phyloP scores from a whole-genome alignment of 208 protist species.

The Lotmaria passim region DNA sequence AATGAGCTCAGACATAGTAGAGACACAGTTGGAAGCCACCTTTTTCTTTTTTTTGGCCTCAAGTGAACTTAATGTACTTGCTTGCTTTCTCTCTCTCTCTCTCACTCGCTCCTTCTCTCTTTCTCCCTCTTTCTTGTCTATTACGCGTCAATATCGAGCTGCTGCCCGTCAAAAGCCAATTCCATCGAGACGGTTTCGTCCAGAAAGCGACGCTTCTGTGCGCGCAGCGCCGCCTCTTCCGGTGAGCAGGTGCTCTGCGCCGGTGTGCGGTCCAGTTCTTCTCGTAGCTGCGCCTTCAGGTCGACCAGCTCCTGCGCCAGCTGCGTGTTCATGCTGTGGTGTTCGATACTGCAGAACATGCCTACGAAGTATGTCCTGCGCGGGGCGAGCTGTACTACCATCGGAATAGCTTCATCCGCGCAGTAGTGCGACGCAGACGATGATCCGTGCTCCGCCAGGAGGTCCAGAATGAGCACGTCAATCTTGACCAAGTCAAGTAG shows the following conservation, averaged over 20 bases:
- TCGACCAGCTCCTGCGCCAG: slow-evolving; percentile 44
- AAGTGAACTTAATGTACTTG: too few species aligned
- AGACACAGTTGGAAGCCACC: too few species aligned
- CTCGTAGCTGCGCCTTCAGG: slow-evolving; percentile 32
- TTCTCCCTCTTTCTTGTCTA: too few species aligned
- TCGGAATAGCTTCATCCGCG: slow-evolving; percentile 69
- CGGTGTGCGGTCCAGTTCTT: neutral
- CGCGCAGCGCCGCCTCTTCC: slow-evolving; percentile 1
- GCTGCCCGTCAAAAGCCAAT: slow-evolving; percentile 73
- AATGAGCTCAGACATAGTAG: too few species aligned
- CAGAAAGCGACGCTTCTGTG: slow-evolving; percentile 17
- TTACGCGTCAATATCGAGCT: slow-evolving; percentile 50
- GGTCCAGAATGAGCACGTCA: slow-evolving; percentile 81
- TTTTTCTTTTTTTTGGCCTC: too few species aligned
- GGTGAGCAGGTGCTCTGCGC: neutral
- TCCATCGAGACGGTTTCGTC: slow-evolving; percentile 52
- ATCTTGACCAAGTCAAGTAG: slow-evolving; percentile 79
- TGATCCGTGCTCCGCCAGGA: slow-evolving; percentile 59
- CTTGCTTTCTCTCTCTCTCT: too few species aligned
- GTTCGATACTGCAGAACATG: slow-evolving; percentile 87
- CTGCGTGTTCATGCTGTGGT: slow-evolving; percentile 51
- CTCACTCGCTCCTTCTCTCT: too few species aligned
- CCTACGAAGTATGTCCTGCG: slow-evolving; percentile 66
- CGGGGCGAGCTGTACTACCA: slow-evolving; percentile 55
- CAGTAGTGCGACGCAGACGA: slow-evolving; percentile 71